phyloP scores from a whole-genome alignment of 2,329 filamentous ascomycete species.

The Ramularia endophylla region DNA sequence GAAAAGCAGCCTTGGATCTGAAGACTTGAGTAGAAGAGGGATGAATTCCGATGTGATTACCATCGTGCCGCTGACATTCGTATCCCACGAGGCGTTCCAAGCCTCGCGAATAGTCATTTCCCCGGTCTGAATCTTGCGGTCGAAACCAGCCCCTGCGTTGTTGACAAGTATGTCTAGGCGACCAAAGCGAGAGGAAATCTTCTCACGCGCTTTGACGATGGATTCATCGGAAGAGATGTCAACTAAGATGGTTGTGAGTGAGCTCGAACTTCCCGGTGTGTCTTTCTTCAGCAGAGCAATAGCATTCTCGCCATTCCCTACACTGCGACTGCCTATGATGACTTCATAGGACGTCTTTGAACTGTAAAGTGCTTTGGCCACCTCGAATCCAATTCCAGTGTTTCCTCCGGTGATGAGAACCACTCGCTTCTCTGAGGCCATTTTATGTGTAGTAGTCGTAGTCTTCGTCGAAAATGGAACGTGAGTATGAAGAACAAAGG shows the following conservation, averaged over 20 bases:
- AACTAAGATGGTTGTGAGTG: constrained; percentile 44
- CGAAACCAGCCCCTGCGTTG: constrained; percentile 50
- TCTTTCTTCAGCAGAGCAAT: constrained; percentile 39
- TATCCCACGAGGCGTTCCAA: constrained; percentile 33
- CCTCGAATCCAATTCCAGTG: constrained; percentile 55
- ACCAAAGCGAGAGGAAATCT: constrained; percentile 39
- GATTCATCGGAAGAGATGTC: constrained; percentile 51
- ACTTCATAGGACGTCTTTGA: constrained; percentile 50
- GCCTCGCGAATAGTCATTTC: constrained; percentile 31
- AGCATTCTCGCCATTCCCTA: constrained; percentile 48
- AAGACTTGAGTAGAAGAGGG: constrained; percentile 35
- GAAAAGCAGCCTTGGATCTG: constrained; percentile 34
- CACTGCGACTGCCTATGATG: constrained; percentile 49
- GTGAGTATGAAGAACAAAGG: too few species aligned
- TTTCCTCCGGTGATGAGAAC: constrained; percentile 54
- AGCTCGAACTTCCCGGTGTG: constrained; percentile 36
- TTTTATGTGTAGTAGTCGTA: too few species aligned
- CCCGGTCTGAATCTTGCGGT: constrained; percentile 29
- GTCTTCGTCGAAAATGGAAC: too few species aligned
- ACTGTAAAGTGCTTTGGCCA: constrained; percentile 48
- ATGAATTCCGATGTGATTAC: constrained; percentile 33
- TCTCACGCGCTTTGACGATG: constrained; percentile 43
- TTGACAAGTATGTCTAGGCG: constrained; percentile 51
- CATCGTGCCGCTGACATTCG: constrained; percentile 36
- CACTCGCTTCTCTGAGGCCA: constrained; percentile 27